A percentile compares a stretch with the other conserved stretches of the same genome.
Evolutionary conservation across 495 filamentous ascomycete genomes (phyloP).

Genomic region (Trichocladium uniseriatum): DNA sequence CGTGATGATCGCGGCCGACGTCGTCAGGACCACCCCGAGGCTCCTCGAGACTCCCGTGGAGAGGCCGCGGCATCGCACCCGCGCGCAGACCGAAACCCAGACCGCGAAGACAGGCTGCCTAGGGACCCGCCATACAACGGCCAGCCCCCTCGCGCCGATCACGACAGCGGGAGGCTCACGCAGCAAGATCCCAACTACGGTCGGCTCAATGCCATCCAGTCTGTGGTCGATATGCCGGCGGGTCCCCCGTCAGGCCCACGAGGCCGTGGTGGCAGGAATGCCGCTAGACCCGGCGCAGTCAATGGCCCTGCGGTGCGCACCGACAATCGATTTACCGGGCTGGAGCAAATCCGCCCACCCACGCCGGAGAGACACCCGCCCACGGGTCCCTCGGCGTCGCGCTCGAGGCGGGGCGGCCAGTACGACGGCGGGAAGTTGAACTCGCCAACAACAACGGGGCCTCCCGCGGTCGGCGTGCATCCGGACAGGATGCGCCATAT

Average conservation of each 20-base stretch:
- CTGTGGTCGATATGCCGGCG: slow-evolving; percentile 32
- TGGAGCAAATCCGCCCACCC: slow-evolving; percentile 29
- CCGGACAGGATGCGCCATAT: slow-evolving; percentile 38
- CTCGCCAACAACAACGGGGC: slow-evolving; percentile 23
- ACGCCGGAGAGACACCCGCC: slow-evolving; percentile 41
- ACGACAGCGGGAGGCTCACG: slow-evolving; percentile 48
- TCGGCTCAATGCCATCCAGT: slow-evolving; percentile 46
- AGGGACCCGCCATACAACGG: slow-evolving; percentile 24
- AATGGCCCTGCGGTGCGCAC: slow-evolving; percentile 28
- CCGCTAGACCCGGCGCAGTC: slow-evolving; percentile 22
- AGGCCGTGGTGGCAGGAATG: slow-evolving; percentile 37
- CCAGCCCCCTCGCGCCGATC: slow-evolving; percentile 33
- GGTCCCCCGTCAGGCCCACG: slow-evolving; percentile 65
- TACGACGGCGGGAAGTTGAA: slow-evolving; percentile 23
- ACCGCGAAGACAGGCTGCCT: slow-evolving; percentile 27
- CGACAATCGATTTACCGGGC: slow-evolving; percentile 28
- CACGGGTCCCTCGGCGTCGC: slow-evolving; percentile 40
- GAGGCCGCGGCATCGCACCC: slow-evolving; percentile 17
- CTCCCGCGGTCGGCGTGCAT: slow-evolving; percentile 28
- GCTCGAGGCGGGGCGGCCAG: slow-evolving; percentile 32
- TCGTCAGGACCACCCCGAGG: slow-evolving; percentile 31
- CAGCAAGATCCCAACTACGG: slow-evolving; percentile 54
- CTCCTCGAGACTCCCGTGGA: slow-evolving; percentile 29
- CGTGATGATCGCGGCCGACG: slow-evolving; percentile 40
- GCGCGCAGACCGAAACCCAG: slow-evolving; percentile 28